A percentile compares a stretch with the other conserved stretches of the same genome.
Evolutionary conservation across 2,329 filamentous ascomycete genomes (phyloP).

Genomic region (Phaeoacremonium minimum): DNA sequence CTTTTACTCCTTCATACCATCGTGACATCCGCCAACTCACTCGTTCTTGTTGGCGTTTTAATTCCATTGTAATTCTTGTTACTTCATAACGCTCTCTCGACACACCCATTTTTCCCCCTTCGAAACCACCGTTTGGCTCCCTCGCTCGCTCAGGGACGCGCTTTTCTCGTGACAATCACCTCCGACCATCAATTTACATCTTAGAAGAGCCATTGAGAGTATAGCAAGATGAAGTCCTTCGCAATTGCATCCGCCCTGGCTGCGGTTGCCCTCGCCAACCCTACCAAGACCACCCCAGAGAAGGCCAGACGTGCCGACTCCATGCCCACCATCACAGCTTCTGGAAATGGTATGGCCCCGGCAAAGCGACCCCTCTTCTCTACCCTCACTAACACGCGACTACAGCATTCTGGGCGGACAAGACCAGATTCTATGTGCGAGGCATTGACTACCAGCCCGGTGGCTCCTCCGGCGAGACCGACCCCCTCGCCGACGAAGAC

Average conservation of each 20-base stretch:
- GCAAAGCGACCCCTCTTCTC: background rate
- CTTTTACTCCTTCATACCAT: background rate
- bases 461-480: slow-evolving; percentile 50
- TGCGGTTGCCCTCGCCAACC: slow-evolving; percentile 42
- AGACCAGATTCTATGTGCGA: slow-evolving; percentile 53
- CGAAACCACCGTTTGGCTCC: no score
- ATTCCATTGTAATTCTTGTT: slow-evolving; percentile 4
- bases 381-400: slow-evolving; percentile 11
- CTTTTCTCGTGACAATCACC: no score
- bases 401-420: slow-evolving; percentile 50
- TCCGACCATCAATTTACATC: no score
- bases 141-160: no score
- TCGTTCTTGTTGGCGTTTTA: slow-evolving; percentile 3
- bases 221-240: slow-evolving; percentile 46
- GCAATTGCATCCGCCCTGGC: slow-evolving; percentile 43
- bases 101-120: background rate
- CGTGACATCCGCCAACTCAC: slow-evolving; percentile 5
- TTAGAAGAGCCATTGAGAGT: no score
- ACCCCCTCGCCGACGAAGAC: slow-evolving; percentile 69
- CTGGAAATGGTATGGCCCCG: slow-evolving; percentile 55
- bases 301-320: slow-evolving; percentile 45
- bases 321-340: slow-evolving; percentile 45
- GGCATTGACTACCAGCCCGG: slow-evolving; percentile 62
- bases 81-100: slow-evolving; percentile 1
- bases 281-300: slow-evolving; percentile 43